phyloP scores from a whole-genome alignment of 768 basidiomycete species.

The Megacollybia marginata region DNA sequence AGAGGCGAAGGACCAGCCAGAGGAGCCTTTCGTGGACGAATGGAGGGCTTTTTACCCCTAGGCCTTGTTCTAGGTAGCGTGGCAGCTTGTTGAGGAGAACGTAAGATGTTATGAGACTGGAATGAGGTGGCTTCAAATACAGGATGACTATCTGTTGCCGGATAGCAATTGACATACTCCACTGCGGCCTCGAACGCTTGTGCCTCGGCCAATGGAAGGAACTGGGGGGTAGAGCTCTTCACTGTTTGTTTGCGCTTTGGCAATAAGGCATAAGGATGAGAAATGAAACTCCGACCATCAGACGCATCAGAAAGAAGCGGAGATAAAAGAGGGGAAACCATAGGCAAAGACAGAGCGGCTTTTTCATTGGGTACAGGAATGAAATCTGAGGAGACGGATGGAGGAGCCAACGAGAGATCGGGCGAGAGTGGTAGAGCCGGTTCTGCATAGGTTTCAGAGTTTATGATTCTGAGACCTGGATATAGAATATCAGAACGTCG shows the following conservation, averaged over 20 bases:
- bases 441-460: conserved; percentile 1
- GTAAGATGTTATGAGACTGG: conserved; percentile 1
- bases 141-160: not conserved
- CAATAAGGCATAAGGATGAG: conserved; percentile 21
- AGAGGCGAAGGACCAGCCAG: conserved; percentile 38
- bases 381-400: not conserved
- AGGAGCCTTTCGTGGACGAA: conserved; percentile 28
- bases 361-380: not conserved
- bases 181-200: not conserved
- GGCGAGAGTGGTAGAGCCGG: too few species aligned
- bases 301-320: conserved; percentile 4
- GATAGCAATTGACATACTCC: not conserved
- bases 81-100: conserved; percentile 2
- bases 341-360: not conserved
- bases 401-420: not conserved
- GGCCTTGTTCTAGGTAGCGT: conserved; percentile 3
- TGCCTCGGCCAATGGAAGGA: conserved; percentile 1
- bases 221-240: conserved; percentile 3
- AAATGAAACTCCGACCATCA: conserved; percentile 12
- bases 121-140: not conserved
- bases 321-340: not conserved
- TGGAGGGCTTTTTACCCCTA: conserved; percentile 10
- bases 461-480: conserved; percentile 5
- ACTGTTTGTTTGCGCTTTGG: conserved; percentile 9
- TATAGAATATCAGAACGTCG: conserved; percentile 8